Evolutionary conservation across 345 rosid genomes (phyloP).

Genomic region (Camelina laxa): DNA sequence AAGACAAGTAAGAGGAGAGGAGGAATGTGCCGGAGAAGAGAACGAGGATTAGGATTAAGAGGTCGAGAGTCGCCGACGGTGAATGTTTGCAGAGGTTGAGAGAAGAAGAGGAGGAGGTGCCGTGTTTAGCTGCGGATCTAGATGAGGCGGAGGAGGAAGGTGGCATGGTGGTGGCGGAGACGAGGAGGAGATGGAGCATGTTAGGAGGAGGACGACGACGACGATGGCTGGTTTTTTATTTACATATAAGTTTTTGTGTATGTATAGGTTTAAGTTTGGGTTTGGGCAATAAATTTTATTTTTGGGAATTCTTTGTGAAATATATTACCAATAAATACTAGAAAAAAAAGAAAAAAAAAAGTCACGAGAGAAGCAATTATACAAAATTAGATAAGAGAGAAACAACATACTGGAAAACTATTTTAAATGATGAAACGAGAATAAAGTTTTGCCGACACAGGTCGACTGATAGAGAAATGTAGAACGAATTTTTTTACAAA

Average conservation of each 20-base stretch:
- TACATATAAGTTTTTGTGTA: slow-evolving; percentile 8
- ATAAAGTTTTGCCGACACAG: slow-evolving; percentile 16
- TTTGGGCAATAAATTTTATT: background rate
- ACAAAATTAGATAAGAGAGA: background rate
- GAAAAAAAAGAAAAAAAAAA: background rate
- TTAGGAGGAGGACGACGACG: slow-evolving; percentile 15
- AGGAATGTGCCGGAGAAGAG: slow-evolving; percentile 80
- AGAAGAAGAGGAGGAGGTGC: slow-evolving; percentile 32
- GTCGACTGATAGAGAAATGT: background rate
- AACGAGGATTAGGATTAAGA: slow-evolving; percentile 74
- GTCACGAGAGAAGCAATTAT: slow-evolving; percentile 11
- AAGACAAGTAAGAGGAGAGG: slow-evolving; percentile 80
- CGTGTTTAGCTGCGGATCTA: slow-evolving; percentile 39
- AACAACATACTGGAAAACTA: background rate
- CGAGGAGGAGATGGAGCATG: slow-evolving; percentile 62
- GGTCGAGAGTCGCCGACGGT: slow-evolving; percentile 85
- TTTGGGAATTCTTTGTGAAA: background rate
- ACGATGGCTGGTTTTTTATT: slow-evolving; percentile 28
- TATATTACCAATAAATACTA: background rate
- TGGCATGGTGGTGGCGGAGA: slow-evolving; percentile 44
- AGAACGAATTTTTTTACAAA: background rate
- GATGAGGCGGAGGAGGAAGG: slow-evolving; percentile 33
- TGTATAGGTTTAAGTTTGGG: slow-evolving; percentile 11
- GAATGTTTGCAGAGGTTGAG: slow-evolving; percentile 73
- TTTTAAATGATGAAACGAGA: background rate